phyloP scores from a whole-genome alignment of 2,329 filamentous ascomycete species.

The Xylariaceae sp. region DNA sequence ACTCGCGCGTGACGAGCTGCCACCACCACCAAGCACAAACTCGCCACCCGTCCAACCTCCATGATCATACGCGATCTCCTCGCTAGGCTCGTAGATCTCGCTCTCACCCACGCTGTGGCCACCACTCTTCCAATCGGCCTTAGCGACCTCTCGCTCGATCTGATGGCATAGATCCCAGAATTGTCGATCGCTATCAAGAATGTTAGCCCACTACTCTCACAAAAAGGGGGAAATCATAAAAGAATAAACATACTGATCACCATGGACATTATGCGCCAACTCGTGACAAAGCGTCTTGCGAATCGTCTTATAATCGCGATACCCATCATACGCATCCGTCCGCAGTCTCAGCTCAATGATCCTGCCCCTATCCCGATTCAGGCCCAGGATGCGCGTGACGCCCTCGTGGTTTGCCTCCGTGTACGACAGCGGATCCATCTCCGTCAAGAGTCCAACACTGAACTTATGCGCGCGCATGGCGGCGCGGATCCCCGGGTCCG shows the following conservation, averaged over 20 bases:
- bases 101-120: constrained; percentile 63
- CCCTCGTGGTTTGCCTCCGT: constrained; percentile 67
- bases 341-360: constrained; percentile 84
- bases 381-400: constrained; percentile 69
- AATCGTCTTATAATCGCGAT: constrained; percentile 87
- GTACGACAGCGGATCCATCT: constrained; percentile 87
- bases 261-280: constrained; percentile 83
- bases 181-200: constrained; percentile 50
- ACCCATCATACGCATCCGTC: constrained; percentile 93
- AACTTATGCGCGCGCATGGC: constrained; percentile 83
- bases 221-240: background rate
- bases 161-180: constrained; percentile 87
- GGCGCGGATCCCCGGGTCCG: constrained; percentile 78
- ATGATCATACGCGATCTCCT: constrained; percentile 57
- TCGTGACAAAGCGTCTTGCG: constrained; percentile 92
- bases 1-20: constrained; percentile 12
- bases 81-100: constrained; percentile 52
- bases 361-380: constrained; percentile 84
- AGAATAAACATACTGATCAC: constrained; percentile 50
- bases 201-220: background rate
- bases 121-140: constrained; percentile 69
- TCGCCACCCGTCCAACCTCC: constrained; percentile 75
- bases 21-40: constrained; percentile 62
- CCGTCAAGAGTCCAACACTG: constrained; percentile 77
- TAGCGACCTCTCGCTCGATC: constrained; percentile 82